Percentiles rank a stretch among this genome's conserved stretches.
These are phyloP conservation scores for Euphorbia peplus DNA, from an alignment of 345 rosid genomes.

Conservation along the genomic window DNA sequence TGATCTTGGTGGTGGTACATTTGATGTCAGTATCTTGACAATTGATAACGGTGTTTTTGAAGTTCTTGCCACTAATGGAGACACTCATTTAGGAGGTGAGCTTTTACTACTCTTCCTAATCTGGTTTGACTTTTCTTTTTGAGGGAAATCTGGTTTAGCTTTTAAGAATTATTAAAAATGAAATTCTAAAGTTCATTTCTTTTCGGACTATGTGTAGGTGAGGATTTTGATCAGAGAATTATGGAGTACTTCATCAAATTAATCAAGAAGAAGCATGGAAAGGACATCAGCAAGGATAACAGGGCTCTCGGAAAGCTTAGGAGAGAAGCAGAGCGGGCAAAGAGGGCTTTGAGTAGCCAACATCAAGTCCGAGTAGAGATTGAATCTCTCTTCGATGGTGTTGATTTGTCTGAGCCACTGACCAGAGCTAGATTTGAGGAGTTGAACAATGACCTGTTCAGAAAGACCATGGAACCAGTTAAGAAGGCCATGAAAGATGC, in stretches of 20 bases:
- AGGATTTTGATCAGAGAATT: slow-evolving; percentile 1
- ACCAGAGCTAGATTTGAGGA: slow-evolving; percentile 4
- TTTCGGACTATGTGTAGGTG: not conserved
- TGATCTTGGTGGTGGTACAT: slow-evolving; percentile 3
- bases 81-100: slow-evolving; percentile 2
- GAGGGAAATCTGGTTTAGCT: not conserved
- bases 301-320: not conserved
- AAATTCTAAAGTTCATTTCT: not conserved
- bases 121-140: not conserved
- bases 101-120: not conserved
- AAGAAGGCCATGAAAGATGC: slow-evolving; percentile 3
- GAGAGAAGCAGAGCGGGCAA: not conserved
- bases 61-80: not conserved
- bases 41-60: not conserved
- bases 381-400: not conserved
- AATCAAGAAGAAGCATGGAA: not conserved
- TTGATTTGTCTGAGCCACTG: not conserved
- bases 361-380: slow-evolving; percentile 3
- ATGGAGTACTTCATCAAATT: slow-evolving; percentile 3
- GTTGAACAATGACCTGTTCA: not conserved
- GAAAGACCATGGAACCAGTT: not conserved
- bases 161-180: not conserved
- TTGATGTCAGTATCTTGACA: slow-evolving; percentile 5
- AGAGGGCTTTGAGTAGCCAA: slow-evolving; percentile 3
- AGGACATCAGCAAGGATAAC: slow-evolving; percentile 4